Evolutionary conservation across 306 rosid species (phyloP), one percentile per base, ranked within the genome.

Genomic region (Lotus japonicus): DNA sequence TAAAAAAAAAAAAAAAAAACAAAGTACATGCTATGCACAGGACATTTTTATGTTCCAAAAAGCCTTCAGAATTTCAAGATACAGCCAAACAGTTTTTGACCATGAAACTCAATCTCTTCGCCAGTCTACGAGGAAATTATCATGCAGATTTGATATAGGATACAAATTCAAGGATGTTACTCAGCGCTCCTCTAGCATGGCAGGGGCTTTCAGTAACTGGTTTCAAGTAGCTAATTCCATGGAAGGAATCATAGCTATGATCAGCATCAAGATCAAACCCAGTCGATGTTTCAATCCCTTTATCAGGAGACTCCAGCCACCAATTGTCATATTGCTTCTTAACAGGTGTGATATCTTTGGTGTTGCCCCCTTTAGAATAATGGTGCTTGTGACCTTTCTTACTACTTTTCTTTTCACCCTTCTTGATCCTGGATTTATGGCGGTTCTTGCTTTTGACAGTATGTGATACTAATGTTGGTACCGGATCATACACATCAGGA

Each of bases 401-500:
- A 28, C 92, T 90, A 55, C 64, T 71, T 59, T 74, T 86, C 89
- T 84, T 83, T 77, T 81, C 83, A 66, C 82, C 81, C 83, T 71
- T 82, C 64, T 41, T 72, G 70, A 66, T 84, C 84, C 77, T 87
- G 15, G 82, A 66, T 78, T 84, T 92, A 60, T 76, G 87, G 53
- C 80, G 94, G 63, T 85, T 92, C 86, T 83, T 92, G 83, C 50
- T 60, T 66, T 83, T 79, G 9, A 83, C 88, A 0, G 91, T 66
- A 26, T 86, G 92, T 0, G 83, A 89, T 59, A 76, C 28, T 4
- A 78, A 83, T 5, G 92, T 87, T 28, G 85, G 84, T 3, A 57
- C 76, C 4, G 96, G 98, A 77, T 92, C 98, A 67, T 92, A 92
- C 39, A 92, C 98, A 42, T 89, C 95, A 6, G 95, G 81, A 23